Evolutionary conservation across 345 rosid species (phyloP).

Genomic region (Brassica juncea): DNA sequence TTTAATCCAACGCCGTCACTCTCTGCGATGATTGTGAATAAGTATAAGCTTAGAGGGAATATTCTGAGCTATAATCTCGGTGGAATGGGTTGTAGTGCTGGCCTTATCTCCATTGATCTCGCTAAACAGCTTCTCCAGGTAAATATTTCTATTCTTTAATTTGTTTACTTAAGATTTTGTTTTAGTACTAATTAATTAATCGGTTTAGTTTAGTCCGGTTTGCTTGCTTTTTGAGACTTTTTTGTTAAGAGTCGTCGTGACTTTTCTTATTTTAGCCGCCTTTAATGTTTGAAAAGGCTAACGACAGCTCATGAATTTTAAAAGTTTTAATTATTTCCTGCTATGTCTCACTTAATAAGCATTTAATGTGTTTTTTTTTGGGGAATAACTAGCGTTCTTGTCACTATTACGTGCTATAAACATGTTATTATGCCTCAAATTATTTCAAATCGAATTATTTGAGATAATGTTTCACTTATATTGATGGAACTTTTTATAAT

Average conservation of each 20-base stretch:
- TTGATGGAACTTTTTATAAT: neutral
- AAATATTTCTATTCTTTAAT: neutral
- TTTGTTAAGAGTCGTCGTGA: conserved; percentile 11
- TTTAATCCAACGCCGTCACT: conserved; percentile 57
- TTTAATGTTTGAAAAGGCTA: conserved; percentile 12
- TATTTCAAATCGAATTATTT: neutral
- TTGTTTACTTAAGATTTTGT: neutral
- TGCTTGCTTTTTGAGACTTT: neutral
- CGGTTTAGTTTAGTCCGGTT: conserved; percentile 6
- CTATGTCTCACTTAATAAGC: neutral
- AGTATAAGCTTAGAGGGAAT: conserved; percentile 53
- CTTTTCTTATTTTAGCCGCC: neutral
- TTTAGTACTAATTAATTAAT: neutral
- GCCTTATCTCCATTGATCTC: conserved; percentile 58
- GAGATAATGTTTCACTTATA: neutral
- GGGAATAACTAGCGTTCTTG: conserved; percentile 1
- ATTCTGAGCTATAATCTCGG: conserved; percentile 56
- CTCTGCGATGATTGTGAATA: conserved; percentile 50
- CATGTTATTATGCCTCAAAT: neutral
- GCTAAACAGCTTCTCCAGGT: conserved; percentile 66
- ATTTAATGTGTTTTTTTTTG: conserved; percentile 6
- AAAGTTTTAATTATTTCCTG: neutral
- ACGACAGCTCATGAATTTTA: conserved; percentile 27
- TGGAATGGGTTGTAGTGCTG: conserved; percentile 68
- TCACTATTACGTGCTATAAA: conserved; percentile 17